phyloP scores from a whole-genome alignment of 2,329 filamentous ascomycete species.

The Chaetomium strumarium region DNA sequence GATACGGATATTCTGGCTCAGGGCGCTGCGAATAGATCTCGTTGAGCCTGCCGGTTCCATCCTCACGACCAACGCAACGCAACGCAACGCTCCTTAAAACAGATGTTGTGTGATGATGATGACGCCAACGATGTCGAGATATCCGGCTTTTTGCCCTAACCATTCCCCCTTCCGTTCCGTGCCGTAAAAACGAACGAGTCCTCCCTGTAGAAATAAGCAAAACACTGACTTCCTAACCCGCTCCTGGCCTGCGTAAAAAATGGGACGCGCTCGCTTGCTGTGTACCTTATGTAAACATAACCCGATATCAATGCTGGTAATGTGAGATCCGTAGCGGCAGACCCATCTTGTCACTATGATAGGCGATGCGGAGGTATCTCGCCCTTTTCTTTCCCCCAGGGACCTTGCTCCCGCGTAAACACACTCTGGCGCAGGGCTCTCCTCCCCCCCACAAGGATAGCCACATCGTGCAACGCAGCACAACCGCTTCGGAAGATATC shows the following conservation, averaged over 20 bases:
- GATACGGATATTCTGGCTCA: too few species aligned
- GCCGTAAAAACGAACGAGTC: constrained; percentile 2
- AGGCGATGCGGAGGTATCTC: background rate
- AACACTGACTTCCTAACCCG: background rate
- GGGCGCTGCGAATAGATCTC: too few species aligned
- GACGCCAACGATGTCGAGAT: background rate
- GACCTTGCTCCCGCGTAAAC: background rate
- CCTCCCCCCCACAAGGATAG: background rate
- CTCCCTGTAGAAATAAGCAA: background rate
- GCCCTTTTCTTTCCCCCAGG: background rate
- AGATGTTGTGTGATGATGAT: background rate
- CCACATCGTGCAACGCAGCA: background rate
- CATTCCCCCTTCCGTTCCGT: background rate
- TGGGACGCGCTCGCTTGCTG: constrained; percentile 8
- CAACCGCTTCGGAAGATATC: background rate
- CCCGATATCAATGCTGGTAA: constrained; percentile 4
- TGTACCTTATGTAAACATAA: background rate
- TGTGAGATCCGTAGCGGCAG: background rate
- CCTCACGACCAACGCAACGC: background rate
- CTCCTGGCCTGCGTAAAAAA: background rate
- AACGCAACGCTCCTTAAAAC: background rate
- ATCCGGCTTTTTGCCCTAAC: background rate
- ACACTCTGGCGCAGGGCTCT: background rate
- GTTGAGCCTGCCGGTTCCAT: too few species aligned
- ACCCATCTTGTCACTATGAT: background rate